A percentile compares a stretch with the other conserved stretches of the same genome.
Evolutionary conservation across 2,329 filamentous ascomycete species (phyloP).

Genomic region (Grosmannia clavigera): DNA sequence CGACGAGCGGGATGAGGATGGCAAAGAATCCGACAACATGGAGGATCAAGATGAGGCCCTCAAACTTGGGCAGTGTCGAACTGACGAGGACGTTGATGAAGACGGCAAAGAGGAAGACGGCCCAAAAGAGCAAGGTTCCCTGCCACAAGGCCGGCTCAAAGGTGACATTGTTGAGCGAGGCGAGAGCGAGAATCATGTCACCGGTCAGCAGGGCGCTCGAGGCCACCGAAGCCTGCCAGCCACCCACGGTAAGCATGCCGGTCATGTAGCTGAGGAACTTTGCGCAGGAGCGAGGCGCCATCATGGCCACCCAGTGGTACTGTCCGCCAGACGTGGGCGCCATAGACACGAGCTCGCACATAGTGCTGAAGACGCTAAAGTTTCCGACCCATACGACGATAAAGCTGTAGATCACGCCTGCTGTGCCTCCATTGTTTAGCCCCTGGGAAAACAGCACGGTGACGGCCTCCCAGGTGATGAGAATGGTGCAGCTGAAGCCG

Average conservation of each 20-base stretch:
- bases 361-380: slow-evolving; percentile 25
- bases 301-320: slow-evolving; percentile 46
- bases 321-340: slow-evolving; percentile 40
- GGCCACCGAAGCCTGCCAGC: slow-evolving; percentile 26
- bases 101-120: slow-evolving; percentile 30
- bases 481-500: slow-evolving; percentile 36
- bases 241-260: slow-evolving; percentile 34
- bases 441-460: slow-evolving; percentile 21
- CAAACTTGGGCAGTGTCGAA: slow-evolving; percentile 32
- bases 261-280: slow-evolving; percentile 41
- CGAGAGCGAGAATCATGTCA: slow-evolving; percentile 31
- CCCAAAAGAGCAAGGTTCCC: slow-evolving; percentile 33
- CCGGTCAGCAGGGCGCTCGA: slow-evolving; percentile 28
- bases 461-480: slow-evolving; percentile 36
- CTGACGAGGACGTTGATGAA: slow-evolving; percentile 35
- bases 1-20: slow-evolving; percentile 14
- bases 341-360: slow-evolving; percentile 29
- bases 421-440: slow-evolving; percentile 35
- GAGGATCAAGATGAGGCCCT: slow-evolving; percentile 28
- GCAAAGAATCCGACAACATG: slow-evolving; percentile 9
- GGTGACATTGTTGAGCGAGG: slow-evolving; percentile 24
- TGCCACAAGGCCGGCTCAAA: slow-evolving; percentile 31
- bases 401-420: slow-evolving; percentile 38
- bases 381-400: slow-evolving; percentile 32
- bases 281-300: slow-evolving; percentile 32